Percentiles rank a stretch among this genome's conserved stretches.
Conservation (phyloP, 1,139 yeast species). For the Candida sp. region DNA sequence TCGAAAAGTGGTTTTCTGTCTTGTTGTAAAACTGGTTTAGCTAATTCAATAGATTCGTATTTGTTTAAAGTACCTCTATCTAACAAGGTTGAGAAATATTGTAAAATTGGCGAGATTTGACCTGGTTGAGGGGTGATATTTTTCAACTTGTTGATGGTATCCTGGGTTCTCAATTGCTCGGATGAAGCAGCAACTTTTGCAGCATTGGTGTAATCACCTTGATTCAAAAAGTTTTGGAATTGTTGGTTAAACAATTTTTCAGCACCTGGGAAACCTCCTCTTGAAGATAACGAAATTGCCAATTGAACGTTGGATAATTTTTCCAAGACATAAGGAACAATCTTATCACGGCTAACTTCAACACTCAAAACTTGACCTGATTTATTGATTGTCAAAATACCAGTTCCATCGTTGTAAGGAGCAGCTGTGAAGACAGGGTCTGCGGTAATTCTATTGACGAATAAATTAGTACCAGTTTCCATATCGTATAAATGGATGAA, state of each 20-base stretch:
- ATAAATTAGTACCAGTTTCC: constrained; percentile 89
- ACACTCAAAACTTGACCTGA: constrained; percentile 95
- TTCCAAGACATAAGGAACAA: constrained; percentile 86
- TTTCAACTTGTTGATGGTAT: constrained; percentile 90
- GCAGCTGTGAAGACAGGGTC: constrained; percentile 95
- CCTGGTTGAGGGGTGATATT: constrained; percentile 95
- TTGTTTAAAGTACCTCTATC: constrained; percentile 94
- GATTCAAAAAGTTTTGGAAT: constrained; percentile 78
- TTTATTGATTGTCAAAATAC: constrained; percentile 92
- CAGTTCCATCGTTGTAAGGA: constrained; percentile 67
- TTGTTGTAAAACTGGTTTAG: constrained; percentile 94
- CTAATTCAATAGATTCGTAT: constrained; percentile 92
- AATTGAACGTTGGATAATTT: constrained; percentile 83
- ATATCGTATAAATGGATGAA: constrained; percentile 94
- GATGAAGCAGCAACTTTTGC: constrained; percentile 98
- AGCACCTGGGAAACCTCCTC: constrained; percentile 98
- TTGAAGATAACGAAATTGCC: constrained; percentile 85
- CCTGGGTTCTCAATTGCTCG: constrained; percentile 90
- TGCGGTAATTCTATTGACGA: constrained; percentile 94
- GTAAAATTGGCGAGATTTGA: constrained; percentile 89
- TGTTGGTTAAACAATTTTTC: constrained; percentile 89
- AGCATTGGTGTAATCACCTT: constrained; percentile 88
- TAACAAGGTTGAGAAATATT: constrained; percentile 86
- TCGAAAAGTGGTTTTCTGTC: constrained; percentile 92
- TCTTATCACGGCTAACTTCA: constrained; percentile 79